phyloP scores from a whole-genome alignment of 306 rosid species.

The Cucumis sativus region DNA sequence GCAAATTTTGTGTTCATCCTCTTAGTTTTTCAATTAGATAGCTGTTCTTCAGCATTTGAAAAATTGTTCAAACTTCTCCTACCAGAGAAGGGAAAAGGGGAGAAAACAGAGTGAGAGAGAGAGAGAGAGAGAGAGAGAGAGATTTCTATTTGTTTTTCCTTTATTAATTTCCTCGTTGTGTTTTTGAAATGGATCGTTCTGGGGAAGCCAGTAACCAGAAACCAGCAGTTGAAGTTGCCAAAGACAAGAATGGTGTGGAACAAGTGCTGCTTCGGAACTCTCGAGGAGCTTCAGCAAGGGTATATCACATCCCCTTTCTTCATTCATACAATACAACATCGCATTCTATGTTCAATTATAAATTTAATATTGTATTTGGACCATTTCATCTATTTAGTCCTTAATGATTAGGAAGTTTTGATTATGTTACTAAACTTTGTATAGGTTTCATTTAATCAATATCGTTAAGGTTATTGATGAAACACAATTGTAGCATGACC shows the following conservation, averaged over 20 bases:
- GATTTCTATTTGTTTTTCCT: slow-evolving; percentile 10
- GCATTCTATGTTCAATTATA: not conserved
- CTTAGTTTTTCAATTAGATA: slow-evolving; percentile 9
- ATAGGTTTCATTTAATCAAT: not conserved
- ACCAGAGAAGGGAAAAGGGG: not conserved
- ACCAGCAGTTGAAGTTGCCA: slow-evolving; percentile 29
- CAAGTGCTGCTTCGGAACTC: slow-evolving; percentile 40
- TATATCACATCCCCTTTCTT: slow-evolving; percentile 8
- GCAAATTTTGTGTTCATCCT: slow-evolving; percentile 1
- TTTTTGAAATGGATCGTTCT: slow-evolving; percentile 32
- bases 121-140: slow-evolving; percentile 13
- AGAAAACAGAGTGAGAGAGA: not conserved
- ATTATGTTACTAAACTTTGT: not conserved
- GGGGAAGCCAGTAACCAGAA: slow-evolving; percentile 22
- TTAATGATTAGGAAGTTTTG: not conserved
- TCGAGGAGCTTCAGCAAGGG: slow-evolving; percentile 65
- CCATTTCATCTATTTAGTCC: not conserved
- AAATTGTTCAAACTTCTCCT: slow-evolving; percentile 7
- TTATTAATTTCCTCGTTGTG: slow-evolving; percentile 16
- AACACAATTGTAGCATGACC: not conserved
- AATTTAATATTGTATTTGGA: not conserved
- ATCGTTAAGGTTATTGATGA: not conserved
- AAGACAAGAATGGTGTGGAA: slow-evolving; percentile 48
- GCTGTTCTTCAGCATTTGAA: slow-evolving; percentile 6
- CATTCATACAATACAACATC: not conserved